phyloP scores from a whole-genome alignment of 169 alveolate species.

The Eimeria necatrix region DNA sequence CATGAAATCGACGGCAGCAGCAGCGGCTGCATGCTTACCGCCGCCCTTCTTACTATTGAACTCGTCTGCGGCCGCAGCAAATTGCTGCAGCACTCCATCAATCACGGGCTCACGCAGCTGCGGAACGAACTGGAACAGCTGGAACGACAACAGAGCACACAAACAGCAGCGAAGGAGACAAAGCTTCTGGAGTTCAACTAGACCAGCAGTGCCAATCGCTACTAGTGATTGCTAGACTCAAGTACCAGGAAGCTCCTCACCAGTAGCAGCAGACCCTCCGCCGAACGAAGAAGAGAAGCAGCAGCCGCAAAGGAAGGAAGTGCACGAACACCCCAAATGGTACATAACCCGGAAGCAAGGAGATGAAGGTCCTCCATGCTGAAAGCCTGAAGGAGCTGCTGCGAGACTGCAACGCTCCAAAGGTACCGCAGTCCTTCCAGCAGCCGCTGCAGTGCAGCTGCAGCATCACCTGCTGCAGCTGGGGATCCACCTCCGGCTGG shows the following conservation, averaged over 20 bases:
- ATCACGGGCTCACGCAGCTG: slow-evolving; percentile 62
- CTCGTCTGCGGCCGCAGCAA: slow-evolving; percentile 35
- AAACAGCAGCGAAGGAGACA: background rate
- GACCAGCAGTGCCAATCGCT: background rate
- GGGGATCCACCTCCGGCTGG: background rate
- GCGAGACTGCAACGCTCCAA: slow-evolving; percentile 64
- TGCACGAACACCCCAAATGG: slow-evolving; percentile 53
- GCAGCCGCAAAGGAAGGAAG: slow-evolving; percentile 30
- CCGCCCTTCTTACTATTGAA: background rate
- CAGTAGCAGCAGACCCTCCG: slow-evolving; percentile 68
- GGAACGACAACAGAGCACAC: background rate
- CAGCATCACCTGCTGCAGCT: slow-evolving; percentile 64
- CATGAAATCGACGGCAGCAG: slow-evolving; percentile 44
- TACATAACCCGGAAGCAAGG: slow-evolving; percentile 63
- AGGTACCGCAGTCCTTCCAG: slow-evolving; percentile 67
- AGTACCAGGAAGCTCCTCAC: slow-evolving; percentile 11
- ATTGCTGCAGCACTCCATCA: slow-evolving; percentile 66
- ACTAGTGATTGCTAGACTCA: background rate
- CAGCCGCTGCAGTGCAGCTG: slow-evolving; percentile 68
- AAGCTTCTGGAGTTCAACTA: too few species aligned
- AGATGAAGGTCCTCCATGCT: slow-evolving; percentile 41
- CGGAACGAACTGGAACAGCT: slow-evolving; percentile 68
- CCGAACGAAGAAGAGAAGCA: slow-evolving; percentile 61
- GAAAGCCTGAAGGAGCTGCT: slow-evolving; percentile 15
- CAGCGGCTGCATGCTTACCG: slow-evolving; percentile 60